Evolutionary conservation across 345 rosid species (phyloP), one percentile per base, ranked within the genome.

Genomic region (Populus simonii): DNA sequence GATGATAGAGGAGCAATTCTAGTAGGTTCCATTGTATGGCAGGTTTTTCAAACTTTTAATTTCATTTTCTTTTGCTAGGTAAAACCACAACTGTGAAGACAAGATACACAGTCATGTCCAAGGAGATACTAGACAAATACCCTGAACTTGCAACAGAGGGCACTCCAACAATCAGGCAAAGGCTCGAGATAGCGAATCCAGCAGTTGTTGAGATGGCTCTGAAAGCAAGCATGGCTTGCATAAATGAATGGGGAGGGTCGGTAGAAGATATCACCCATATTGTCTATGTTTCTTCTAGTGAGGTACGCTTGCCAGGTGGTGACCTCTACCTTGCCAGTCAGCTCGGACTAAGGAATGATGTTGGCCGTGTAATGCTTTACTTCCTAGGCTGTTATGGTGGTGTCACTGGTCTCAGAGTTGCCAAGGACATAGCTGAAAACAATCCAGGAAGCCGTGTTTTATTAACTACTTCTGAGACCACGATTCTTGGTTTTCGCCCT

Each of bases 361-460:
- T 93, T 38, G 83, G 85, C 65, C 89, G 96, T 22, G 94, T 96
- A 43, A 90, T 96, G 97, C 88, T 96, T 5, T 93, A 96, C 80
- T 96, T 96, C 63, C 90, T 93, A 0, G 95, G 98, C 61, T 96
- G 97, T 76, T 93, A 92, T 35, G 98, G 98, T 6, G 98, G 97
- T 5, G 96, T 89, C 72, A 88, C 99, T 8, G 98, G 98, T 71
- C 94, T 96, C 41, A 87, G 98, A 27, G 98, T 96, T 4, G 98
- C 97, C 70, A 96, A 96, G 81, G 99, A 96, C 87, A 90, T 93
- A 17, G 99, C 93, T 4, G 97, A 96, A 82, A 96, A 96, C 87
- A 96, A 93, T 66, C 96, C 97, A 0, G 98, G 99, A 45, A 92
- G 95, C 79, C 91, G 96, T 13, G 87, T 96, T 16, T 77, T 96